Conservation (phyloP, 106 monocot genomes). For the Iris macrosiphon region DNA sequence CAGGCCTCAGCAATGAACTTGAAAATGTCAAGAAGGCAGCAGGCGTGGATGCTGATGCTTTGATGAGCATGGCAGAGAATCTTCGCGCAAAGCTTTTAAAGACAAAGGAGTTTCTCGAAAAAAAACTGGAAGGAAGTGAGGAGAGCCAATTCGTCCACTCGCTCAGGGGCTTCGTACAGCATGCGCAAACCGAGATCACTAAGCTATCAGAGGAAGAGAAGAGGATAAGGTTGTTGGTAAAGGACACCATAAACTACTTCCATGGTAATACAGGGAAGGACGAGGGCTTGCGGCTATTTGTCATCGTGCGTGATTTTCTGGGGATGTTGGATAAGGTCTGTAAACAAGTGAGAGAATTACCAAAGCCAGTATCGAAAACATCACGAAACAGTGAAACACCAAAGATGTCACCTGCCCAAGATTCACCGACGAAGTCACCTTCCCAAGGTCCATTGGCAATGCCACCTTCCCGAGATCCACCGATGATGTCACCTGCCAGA, state of each 20-base stretch:
- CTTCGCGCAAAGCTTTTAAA: constrained; percentile 33
- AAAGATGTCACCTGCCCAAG: background rate
- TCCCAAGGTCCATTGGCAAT: constrained; percentile 7
- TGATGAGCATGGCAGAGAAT: constrained; percentile 16
- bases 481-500: constrained; percentile 5
- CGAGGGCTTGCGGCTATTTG: constrained; percentile 49
- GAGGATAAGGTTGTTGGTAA: constrained; percentile 35
- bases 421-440: background rate
- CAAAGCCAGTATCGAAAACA: constrained; percentile 8
- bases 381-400: constrained; percentile 12
- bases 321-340: constrained; percentile 37
- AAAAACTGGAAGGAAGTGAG: constrained; percentile 36
- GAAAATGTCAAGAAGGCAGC: constrained; percentile 60
- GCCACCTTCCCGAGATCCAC: constrained; percentile 7
- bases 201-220: constrained; percentile 37
- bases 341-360: constrained; percentile 29
- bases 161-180: constrained; percentile 35
- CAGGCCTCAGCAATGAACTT: constrained; percentile 40
- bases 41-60: constrained; percentile 32
- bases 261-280: constrained; percentile 54
- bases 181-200: constrained; percentile 31
- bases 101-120: constrained; percentile 30
- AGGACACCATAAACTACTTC: constrained; percentile 47
- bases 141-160: constrained; percentile 32
- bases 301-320: constrained; percentile 41